Percentiles rank a stretch among this genome's conserved stretches.
Conservation (phyloP, 257 asterid species). For the Penstemon eatonii region DNA sequence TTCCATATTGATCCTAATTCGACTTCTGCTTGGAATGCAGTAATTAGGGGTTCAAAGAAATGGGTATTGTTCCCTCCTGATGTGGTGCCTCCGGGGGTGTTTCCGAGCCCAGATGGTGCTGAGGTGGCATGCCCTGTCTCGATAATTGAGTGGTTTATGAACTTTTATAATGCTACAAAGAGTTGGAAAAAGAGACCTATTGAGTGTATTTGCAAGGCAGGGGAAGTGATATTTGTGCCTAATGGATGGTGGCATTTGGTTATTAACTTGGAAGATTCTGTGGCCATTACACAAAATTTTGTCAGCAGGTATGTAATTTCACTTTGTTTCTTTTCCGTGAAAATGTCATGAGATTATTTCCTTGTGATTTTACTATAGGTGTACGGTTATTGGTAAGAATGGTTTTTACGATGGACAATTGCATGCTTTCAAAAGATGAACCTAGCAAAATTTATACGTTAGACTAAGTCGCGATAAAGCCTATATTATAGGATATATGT, state of each 20-base stretch:
- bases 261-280: conserved; percentile 85
- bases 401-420: too few species aligned
- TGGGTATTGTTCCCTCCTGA: conserved; percentile 96
- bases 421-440: too few species aligned
- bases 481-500: too few species aligned
- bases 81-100: conserved; percentile 96
- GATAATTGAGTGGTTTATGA: conserved; percentile 97
- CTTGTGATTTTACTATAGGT: neutral
- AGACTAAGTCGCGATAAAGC: too few species aligned
- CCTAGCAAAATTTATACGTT: too few species aligned
- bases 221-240: conserved; percentile 92
- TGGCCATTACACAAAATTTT: conserved; percentile 93
- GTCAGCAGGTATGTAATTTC: conserved; percentile 71
- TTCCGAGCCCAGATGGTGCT: conserved; percentile 94
- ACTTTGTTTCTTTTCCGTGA: conserved; percentile 11
- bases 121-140: conserved; percentile 99
- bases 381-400: too few species aligned
- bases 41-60: conserved; percentile 88
- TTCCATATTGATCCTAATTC: conserved; percentile 98
- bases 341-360: conserved; percentile 15
- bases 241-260: conserved; percentile 99
- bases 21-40: conserved; percentile 99
- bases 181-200: conserved; percentile 69
- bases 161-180: conserved; percentile 71
- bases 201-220: conserved; percentile 92